phyloP scores from a whole-genome alignment of 805 yeast genomes.

The Metschnikowia baotianmanensis region DNA sequence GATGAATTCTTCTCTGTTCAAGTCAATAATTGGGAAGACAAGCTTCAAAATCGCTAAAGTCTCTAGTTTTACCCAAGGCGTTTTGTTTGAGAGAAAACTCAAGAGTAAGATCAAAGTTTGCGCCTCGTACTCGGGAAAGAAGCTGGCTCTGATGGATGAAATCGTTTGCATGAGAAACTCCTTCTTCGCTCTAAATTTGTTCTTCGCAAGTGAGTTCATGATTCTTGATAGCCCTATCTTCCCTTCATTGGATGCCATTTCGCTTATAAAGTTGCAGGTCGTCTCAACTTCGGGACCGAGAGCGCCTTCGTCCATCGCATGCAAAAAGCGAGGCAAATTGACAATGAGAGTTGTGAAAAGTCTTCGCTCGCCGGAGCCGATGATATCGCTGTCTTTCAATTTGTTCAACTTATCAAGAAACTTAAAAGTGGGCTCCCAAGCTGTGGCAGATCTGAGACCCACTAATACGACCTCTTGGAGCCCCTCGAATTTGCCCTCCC shows the following conservation, averaged over 20 bases:
- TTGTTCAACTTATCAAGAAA: constrained; percentile 69
- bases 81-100: constrained; percentile 75
- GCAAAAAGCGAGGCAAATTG: constrained; percentile 80
- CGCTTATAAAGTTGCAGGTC: constrained; percentile 45
- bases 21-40: constrained; percentile 73
- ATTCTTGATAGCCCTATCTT: constrained; percentile 66
- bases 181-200: constrained; percentile 81
- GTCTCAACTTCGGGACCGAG: constrained; percentile 48
- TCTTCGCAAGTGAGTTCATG: constrained; percentile 70
- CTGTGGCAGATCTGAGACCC: constrained; percentile 78
- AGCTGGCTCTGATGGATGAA: constrained; percentile 60
- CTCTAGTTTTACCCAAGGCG: constrained; percentile 76
- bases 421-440: constrained; percentile 74
- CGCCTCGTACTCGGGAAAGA: constrained; percentile 73
- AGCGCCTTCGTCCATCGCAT: constrained; percentile 61
- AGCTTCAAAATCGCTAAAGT: constrained; percentile 73
- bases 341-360: constrained; percentile 70
- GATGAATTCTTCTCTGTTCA: constrained; percentile 71
- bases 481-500: constrained; percentile 95
- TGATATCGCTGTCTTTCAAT: constrained; percentile 68
- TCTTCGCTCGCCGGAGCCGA: constrained; percentile 70
- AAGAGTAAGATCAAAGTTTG: constrained; percentile 71
- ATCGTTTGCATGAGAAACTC: constrained; percentile 85
- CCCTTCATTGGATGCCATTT: constrained; percentile 56
- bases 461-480: constrained; percentile 73